phyloP scores from a whole-genome alignment of 202 grass and related monocot species.

The Setaria italica region DNA sequence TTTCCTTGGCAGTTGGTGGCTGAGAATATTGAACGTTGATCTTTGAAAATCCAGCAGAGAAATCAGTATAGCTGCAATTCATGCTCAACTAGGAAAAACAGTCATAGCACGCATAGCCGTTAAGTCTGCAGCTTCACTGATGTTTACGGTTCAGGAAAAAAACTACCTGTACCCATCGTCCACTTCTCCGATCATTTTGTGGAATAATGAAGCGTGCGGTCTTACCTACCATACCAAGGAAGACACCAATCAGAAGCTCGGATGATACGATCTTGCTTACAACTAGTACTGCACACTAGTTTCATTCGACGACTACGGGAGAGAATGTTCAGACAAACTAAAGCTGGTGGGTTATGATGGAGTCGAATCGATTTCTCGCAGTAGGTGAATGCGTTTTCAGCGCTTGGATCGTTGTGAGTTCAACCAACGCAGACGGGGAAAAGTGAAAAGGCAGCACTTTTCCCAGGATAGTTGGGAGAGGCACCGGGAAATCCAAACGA shows the following conservation, averaged over 20 bases:
- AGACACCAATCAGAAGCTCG: background rate
- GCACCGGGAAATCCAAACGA: background rate
- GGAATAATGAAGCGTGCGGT: background rate
- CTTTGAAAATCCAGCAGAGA: background rate
- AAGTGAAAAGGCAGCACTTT: background rate
- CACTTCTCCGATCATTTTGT: background rate
- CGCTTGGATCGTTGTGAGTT: background rate
- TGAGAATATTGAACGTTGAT: background rate
- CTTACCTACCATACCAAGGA: background rate
- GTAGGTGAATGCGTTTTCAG: constrained; percentile 26
- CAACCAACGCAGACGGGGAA: background rate
- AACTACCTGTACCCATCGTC: background rate
- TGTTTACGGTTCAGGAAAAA: background rate
- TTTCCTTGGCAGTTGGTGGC: background rate
- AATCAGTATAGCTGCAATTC: background rate
- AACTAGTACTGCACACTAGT: too few relatives aligned
- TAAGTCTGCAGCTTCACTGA: background rate
- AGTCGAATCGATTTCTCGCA: background rate
- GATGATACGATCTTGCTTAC: background rate
- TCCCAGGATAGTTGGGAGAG: background rate
- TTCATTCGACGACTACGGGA: background rate
- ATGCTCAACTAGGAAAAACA: background rate
- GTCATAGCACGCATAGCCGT: background rate
- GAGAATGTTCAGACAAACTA: constrained; percentile 23
- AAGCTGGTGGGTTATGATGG: too few relatives aligned